Evolutionary conservation across 1,284 basidiomycete species (phyloP).

Genomic region (Erythrobasidium hasegawianum): DNA sequence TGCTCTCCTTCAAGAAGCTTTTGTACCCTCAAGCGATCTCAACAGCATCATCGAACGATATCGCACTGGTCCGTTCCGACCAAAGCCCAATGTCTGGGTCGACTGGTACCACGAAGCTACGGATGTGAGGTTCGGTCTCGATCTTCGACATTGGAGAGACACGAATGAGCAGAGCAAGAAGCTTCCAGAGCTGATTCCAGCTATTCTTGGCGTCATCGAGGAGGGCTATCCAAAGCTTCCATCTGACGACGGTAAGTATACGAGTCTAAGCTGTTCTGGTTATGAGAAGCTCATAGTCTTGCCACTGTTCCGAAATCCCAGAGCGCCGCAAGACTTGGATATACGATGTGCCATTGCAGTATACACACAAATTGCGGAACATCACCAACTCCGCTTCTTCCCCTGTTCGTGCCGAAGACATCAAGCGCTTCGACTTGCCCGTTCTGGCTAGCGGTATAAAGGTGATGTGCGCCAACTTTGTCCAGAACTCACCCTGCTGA

Average conservation of each 20-base stretch:
- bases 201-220: constrained; percentile 15
- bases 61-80: constrained; percentile 42
- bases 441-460: constrained; percentile 41
- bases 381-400: constrained; percentile 11
- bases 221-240: constrained; percentile 24
- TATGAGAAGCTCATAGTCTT: background rate
- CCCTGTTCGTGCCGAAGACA: constrained; percentile 3
- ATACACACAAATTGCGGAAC: constrained; percentile 29
- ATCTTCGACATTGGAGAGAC: constrained; percentile 33
- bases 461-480: too few species aligned
- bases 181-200: constrained; percentile 10
- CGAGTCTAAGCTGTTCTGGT: background rate
- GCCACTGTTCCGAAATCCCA: background rate
- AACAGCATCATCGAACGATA: constrained; percentile 40
- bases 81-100: constrained; percentile 37
- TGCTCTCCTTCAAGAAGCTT: constrained; percentile 21
- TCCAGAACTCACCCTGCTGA: too few species aligned
- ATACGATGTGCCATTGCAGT: constrained; percentile 34
- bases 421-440: constrained; percentile 39
- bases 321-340: constrained; percentile 36
- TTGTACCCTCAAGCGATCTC: constrained; percentile 37
- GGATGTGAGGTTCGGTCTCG: constrained; percentile 32
- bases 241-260: constrained; percentile 17
- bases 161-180: background rate
- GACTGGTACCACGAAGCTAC: constrained; percentile 33